Percentiles rank a stretch among this genome's conserved stretches.
These are phyloP conservation scores for Wickerhamiella hasegawae DNA, from an alignment of 805 yeast species.

Conservation along the genomic window DNA sequence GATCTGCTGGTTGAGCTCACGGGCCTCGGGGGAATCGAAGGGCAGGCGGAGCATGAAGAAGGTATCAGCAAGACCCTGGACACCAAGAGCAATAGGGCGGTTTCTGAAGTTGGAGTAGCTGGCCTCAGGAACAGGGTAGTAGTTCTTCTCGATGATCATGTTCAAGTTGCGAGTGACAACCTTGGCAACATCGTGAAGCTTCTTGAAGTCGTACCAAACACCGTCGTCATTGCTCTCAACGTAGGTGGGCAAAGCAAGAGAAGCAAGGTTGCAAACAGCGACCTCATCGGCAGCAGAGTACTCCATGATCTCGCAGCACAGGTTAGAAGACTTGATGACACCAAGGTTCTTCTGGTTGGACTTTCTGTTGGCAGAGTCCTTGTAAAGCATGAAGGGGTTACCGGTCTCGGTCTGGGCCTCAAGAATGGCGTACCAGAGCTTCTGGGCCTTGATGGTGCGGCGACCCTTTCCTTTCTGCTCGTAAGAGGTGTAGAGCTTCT, in stretches of 20 bases:
- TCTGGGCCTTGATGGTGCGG: conserved; percentile 65
- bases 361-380: conserved; percentile 78
- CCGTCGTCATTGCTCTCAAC: conserved; percentile 28
- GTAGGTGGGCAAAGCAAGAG: conserved; percentile 74
- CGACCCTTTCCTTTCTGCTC: conserved; percentile 54
- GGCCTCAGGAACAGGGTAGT: conserved; percentile 72
- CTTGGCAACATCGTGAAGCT: conserved; percentile 62
- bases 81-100: conserved; percentile 93
- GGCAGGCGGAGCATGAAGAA: conserved; percentile 70
- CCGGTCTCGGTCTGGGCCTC: conserved; percentile 96
- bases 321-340: conserved; percentile 77
- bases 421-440: conserved; percentile 75
- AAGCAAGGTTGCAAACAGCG: conserved; percentile 91
- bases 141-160: conserved; percentile 67
- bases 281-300: conserved; percentile 84
- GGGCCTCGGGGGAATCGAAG: conserved; percentile 72
- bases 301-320: conserved; percentile 90
- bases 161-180: conserved; percentile 67
- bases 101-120: conserved; percentile 59
- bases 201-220: conserved; percentile 49
- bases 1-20: conserved; percentile 59
- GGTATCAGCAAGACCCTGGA: conserved; percentile 91
- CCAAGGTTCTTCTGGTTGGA: conserved; percentile 89
- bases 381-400: conserved; percentile 85
- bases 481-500: conserved; percentile 49